phyloP scores from a whole-genome alignment of 1,139 yeast genomes.

The Diutina catenulata region DNA sequence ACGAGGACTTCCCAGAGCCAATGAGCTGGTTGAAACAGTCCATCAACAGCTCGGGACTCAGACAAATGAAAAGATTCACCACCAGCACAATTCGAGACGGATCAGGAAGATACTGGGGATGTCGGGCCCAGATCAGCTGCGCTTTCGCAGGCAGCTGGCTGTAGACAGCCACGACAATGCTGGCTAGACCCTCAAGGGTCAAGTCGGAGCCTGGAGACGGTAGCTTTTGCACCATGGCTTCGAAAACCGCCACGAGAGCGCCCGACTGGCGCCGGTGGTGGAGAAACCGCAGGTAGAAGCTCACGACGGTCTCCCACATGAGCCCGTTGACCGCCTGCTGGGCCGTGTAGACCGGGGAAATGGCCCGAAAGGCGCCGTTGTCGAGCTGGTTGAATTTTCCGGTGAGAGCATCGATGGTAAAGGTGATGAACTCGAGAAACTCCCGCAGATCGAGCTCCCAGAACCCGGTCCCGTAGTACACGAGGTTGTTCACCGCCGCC shows the following conservation, averaged over 20 bases:
- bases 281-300: not conserved
- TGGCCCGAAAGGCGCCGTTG: too few species aligned
- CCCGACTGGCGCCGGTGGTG: not conserved
- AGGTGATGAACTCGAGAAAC: too few species aligned
- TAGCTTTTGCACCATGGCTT: not conserved
- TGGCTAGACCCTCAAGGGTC: not conserved
- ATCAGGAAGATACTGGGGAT: not conserved
- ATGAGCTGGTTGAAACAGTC: slow-evolving; percentile 21
- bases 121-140: not conserved
- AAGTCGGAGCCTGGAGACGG: not conserved
- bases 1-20: slow-evolving; percentile 14
- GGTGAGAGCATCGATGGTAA: too few species aligned
- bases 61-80: not conserved
- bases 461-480: slow-evolving; percentile 13
- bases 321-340: not conserved
- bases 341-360: too few species aligned
- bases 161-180: not conserved
- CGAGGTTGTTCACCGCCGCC: slow-evolving; percentile 15
- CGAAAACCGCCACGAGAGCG: not conserved
- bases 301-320: not conserved
- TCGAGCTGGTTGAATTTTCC: too few species aligned
- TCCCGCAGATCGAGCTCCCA: not conserved
- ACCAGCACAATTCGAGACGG: too few species aligned
- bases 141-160: not conserved
- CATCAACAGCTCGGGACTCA: slow-evolving; percentile 21